Base-by-base conservation (phyloP, 768 basidiomycete genomes). In the Tylopilus felleus region DNA sequence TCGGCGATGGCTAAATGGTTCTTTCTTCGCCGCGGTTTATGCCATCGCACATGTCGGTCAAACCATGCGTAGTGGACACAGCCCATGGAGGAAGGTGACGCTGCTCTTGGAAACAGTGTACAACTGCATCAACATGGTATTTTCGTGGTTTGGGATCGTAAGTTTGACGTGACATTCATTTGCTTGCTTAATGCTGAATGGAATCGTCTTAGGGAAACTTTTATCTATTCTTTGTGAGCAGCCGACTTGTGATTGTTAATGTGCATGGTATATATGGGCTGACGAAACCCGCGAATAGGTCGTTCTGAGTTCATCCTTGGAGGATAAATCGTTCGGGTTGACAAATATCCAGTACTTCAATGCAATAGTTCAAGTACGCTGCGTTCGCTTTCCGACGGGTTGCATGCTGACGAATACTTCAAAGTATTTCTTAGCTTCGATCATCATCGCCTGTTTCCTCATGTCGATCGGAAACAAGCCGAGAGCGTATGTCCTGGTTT, bases 401-500 rank as follows among this genome's bases (percentile, higher is more conserved):
- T 55, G 21, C 19, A 33, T 47, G 54, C 45, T 56, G 36, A 52
- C 54, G 36, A 35, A 35, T 17, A 19, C 55, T 51, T 45, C 19
- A 10, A 62, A 94, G 85, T 96, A 91, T 67, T 71, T 86, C 31
- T 86, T 97, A 79, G 84, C 86, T 5, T 89, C 89, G 4, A 80
- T 91, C 39, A 80, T 98, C 27, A 79, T 94, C n/a, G 86, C 90
- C 8, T 88, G 86, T 60, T 97, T 98, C 78, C 75, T 97, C 1
- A 89, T 97, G 68, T 89, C 92, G 0, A 96, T 98, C 93, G 95
- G 95, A 17, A 97, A 97, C 70, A 88, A 89, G 66, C 94, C 94
- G 5, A 80, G 83, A 73, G 85, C 90, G 91, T 93, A 59, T 55
- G 41, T 42, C 21, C 22, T 3, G 19, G 9, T 35, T 47, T 50